Conservation (phyloP, 441 rosid species). For the Francoa sonchifolia region DNA sequence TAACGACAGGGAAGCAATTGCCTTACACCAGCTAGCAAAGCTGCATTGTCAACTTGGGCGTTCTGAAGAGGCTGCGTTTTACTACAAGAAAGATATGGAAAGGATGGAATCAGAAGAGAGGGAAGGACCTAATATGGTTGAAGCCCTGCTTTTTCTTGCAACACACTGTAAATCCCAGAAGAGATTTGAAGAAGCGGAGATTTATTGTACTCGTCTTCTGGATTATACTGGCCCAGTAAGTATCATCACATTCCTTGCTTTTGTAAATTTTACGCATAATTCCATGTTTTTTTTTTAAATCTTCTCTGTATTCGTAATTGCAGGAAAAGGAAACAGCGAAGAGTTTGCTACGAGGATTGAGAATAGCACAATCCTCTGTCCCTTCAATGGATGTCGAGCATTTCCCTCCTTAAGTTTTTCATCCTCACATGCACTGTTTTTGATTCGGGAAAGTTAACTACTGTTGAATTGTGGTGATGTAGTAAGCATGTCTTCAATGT, state of each 20-base stretch:
- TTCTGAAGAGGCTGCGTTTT: conserved; percentile 76
- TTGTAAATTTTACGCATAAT: background rate
- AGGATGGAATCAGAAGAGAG: conserved; percentile 92
- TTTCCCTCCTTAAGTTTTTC: conserved; percentile 42
- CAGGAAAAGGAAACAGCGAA: conserved; percentile 90
- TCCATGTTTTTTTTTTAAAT: background rate
- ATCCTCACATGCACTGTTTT: conserved; percentile 1
- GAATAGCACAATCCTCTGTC: conserved; percentile 39
- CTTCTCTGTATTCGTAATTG: conserved; percentile 12
- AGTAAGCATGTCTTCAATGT: background rate
- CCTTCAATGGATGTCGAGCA: conserved; percentile 69
- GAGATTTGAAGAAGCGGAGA: conserved; percentile 82
- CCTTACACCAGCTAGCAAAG: conserved; percentile 70
- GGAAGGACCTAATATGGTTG: conserved; percentile 84
- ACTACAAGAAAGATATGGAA: conserved; percentile 73
- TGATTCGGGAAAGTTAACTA: conserved; percentile 4
- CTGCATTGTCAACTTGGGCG: conserved; percentile 56
- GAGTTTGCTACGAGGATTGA: conserved; percentile 63
- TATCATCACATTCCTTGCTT: conserved; percentile 7
- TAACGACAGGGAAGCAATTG: conserved; percentile 80
- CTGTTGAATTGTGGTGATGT: background rate
- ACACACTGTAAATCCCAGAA: conserved; percentile 47
- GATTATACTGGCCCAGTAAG: conserved; percentile 84
- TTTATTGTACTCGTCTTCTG: conserved; percentile 78
- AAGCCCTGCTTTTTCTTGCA: conserved; percentile 70